phyloP scores from a whole-genome alignment of 2,329 filamentous ascomycete genomes.

The Sporothrix inflata region DNA sequence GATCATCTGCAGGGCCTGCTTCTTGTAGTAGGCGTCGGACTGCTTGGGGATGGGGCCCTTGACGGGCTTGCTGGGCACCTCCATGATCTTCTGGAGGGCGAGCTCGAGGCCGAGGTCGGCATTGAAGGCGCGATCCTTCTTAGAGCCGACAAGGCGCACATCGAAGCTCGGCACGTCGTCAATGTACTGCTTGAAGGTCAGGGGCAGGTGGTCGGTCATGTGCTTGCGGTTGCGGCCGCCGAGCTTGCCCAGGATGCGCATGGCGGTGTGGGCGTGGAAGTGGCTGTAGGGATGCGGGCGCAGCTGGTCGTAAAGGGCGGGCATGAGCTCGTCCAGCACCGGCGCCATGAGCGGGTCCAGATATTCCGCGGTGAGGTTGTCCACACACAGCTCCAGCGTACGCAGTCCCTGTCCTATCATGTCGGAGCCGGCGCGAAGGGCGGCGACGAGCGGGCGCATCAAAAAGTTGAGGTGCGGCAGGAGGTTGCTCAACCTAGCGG shows the following conservation, averaged over 20 bases:
- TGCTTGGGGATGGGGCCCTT: slow-evolving; percentile 56
- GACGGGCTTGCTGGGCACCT: slow-evolving; percentile 67
- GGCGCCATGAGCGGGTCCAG: slow-evolving; percentile 98
- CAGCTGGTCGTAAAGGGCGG: slow-evolving; percentile 92
- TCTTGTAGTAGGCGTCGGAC: slow-evolving; percentile 83
- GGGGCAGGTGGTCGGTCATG: slow-evolving; percentile 83
- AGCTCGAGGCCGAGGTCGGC: slow-evolving; percentile 83
- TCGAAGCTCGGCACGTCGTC: slow-evolving; percentile 90
- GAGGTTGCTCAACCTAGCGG: slow-evolving; percentile 89
- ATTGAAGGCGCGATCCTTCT: slow-evolving; percentile 85
- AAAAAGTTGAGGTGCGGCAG: slow-evolving; percentile 93
- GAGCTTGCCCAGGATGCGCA: slow-evolving; percentile 94
- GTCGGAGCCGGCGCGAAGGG: slow-evolving; percentile 86
- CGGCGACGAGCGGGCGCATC: slow-evolving; percentile 97
- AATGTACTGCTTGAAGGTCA: slow-evolving; percentile 80
- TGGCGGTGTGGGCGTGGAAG: slow-evolving; percentile 96
- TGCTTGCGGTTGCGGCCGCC: slow-evolving; percentile 95
- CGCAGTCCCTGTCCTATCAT: slow-evolving; percentile 91
- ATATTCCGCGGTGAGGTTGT: slow-evolving; percentile 97
- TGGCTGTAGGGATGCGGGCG: slow-evolving; percentile 94
- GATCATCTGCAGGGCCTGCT: slow-evolving; percentile 86
- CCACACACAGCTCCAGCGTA: slow-evolving; percentile 93
- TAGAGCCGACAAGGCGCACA: slow-evolving; percentile 84
- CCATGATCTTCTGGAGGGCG: slow-evolving; percentile 85
- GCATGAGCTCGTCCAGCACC: slow-evolving; percentile 98